Evolutionary conservation across 2,329 filamentous ascomycete species (phyloP).

Genomic region (Exophiala sp.): DNA sequence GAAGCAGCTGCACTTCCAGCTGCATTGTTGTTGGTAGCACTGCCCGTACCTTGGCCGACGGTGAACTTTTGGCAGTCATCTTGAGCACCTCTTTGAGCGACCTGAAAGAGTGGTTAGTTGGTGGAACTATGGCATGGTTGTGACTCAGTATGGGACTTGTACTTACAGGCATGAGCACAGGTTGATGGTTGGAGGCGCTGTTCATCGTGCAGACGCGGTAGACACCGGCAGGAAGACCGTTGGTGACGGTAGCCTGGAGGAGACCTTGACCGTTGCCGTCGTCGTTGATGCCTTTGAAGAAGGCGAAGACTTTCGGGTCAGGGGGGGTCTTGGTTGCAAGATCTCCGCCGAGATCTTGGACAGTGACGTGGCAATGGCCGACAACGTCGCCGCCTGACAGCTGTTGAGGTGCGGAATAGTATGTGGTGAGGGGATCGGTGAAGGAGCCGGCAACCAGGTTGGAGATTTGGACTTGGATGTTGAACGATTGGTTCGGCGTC

Average conservation of each 20-base stretch:
- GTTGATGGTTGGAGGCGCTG: conserved; percentile 58
- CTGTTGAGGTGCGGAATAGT: conserved; percentile 52
- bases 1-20: conserved; percentile 46
- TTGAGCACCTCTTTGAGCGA: conserved; percentile 61
- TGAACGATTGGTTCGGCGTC: conserved; percentile 42
- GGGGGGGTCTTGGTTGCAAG: conserved; percentile 36
- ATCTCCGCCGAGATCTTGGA: conserved; percentile 44
- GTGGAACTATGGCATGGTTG: no score
- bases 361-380: conserved; percentile 42
- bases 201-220: conserved; percentile 63
- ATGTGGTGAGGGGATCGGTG: conserved; percentile 50
- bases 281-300: conserved; percentile 57
- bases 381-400: conserved; percentile 40
- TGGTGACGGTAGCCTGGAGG: conserved; percentile 49
- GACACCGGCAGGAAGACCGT: conserved; percentile 56
- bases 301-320: conserved; percentile 45
- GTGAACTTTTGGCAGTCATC: conserved; percentile 60
- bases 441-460: conserved; percentile 51
- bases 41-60: conserved; percentile 48
- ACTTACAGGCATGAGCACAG: conserved; percentile 50
- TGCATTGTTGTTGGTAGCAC: conserved; percentile 42
- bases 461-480: conserved; percentile 44
- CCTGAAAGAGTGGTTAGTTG: conserved; percentile 24
- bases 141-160: no score
- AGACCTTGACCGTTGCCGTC: conserved; percentile 52